These are phyloP conservation scores for Zea mays DNA, from an alignment of 176 grass and related monocot genomes.

Conservation along the genomic window Zm-B73-REFERENCE-NAM-5.0 NC_050102.1:136246501-136247000, in stretches of 20 bases:
- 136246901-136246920: no score
- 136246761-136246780: not conserved
- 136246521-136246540: conserved; percentile 40
- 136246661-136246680: not conserved
- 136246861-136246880: no score
- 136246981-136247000: no score
- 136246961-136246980: no score
- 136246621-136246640: not conserved
- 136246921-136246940: no score
- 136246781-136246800: not conserved
- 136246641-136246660: not conserved
- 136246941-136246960: no score
- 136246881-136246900: no score
- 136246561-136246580: not conserved
- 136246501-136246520: conserved; percentile 36
- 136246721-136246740: not conserved
- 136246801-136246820: not conserved
- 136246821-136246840: no score
- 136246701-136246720: not conserved
- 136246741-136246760: not conserved
- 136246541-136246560: conserved; percentile 13
- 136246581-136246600: conserved; percentile 8
- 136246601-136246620: not conserved
- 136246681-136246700: not conserved
- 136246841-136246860: no score